Conservation (phyloP, 73 alveolate genomes). For the Urostyla sp. region DNA sequence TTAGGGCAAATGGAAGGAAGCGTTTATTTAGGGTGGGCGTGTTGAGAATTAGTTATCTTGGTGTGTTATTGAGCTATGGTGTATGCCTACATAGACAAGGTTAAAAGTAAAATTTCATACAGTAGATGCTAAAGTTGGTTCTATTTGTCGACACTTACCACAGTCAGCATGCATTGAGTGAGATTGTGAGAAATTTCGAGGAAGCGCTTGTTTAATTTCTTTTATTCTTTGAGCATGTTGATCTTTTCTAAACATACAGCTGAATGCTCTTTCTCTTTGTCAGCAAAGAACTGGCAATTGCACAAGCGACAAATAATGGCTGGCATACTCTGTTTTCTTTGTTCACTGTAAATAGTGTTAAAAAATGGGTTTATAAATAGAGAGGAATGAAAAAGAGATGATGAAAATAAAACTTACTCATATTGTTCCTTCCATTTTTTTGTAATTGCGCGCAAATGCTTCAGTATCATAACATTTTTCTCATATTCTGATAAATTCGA, state of each 20-base stretch:
- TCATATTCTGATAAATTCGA: no score
- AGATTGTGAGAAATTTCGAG: constrained; percentile 36
- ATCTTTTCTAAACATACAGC: constrained; percentile 25
- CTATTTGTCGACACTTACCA: background rate
- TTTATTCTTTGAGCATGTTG: background rate
- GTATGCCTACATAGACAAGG: background rate
- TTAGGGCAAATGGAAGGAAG: background rate
- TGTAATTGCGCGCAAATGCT: background rate
- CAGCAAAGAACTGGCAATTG: constrained; percentile 33
- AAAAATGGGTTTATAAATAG: background rate
- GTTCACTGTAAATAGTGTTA: constrained; percentile 18
- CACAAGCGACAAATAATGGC: constrained; percentile 46
- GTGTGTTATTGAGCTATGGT: background rate
- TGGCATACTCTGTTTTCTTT: constrained; percentile 23
- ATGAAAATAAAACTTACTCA: constrained; percentile 26
- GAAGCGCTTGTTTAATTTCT: constrained; percentile 17
- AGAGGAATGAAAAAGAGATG: background rate
- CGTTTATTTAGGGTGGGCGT: constrained; percentile 38
- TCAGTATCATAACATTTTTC: background rate
- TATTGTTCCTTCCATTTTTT: constrained; percentile 38
- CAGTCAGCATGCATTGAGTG: constrained; percentile 43
- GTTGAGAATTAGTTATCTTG: background rate
- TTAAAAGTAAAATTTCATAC: background rate
- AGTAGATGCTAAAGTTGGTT: background rate
- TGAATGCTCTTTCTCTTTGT: constrained; percentile 56